Base-by-base conservation (phyloP, 441 rosid genomes). In the Syzygium syzygioides region DNA sequence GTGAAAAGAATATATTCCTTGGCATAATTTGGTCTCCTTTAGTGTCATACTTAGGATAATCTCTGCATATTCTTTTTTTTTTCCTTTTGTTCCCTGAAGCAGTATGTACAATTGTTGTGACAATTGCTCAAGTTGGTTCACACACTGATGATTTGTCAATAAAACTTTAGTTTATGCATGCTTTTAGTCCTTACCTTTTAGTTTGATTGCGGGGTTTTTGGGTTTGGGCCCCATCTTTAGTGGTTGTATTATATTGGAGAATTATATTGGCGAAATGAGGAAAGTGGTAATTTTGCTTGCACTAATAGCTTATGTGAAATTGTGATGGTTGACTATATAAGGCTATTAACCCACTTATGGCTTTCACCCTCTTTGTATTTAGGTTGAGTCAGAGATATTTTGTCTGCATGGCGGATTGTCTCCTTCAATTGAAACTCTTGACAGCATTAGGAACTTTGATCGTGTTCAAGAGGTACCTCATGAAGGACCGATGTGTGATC, bases 401-500 rank as follows among this genome's bases (percentile, higher is more conserved):
- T 88, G 90, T 55, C 85, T 88, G 76, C 90, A 88, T 54, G 90
- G 90, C 18, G 90, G 90, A 50, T 66, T 88, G 17, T 88, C 90
- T 34, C 90, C 90, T 45, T 88, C 90, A 9, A 88, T 88, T 85
- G 90, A 88, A 85, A 88, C 87, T 19, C 90, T 88, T 15, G 90
- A 88, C 79, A 88, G 90, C 90, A 88, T 88, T 53, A 85, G 90
- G 71, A 88, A 85, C 66, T 88, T 88, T 85, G 90, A 88, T 55
- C 90, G 90, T 4, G 90, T 88, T 26, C 90, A 88, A 85, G 90
- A 88, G 90, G 90, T 88, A 85, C 90, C 90, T 30, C 90, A 88
- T 54, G 90, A 88, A 86, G 90, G 90, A 50, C 90, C 90, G 1
- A 88, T 88, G 90, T 88, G 90, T 85, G 90, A 88, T 86, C 90